Evolutionary conservation across 2,329 filamentous ascomycete genomes (phyloP), one percentile per base, ranked within the genome.

Genomic region (Purpureocillium lavendulum): DNA sequence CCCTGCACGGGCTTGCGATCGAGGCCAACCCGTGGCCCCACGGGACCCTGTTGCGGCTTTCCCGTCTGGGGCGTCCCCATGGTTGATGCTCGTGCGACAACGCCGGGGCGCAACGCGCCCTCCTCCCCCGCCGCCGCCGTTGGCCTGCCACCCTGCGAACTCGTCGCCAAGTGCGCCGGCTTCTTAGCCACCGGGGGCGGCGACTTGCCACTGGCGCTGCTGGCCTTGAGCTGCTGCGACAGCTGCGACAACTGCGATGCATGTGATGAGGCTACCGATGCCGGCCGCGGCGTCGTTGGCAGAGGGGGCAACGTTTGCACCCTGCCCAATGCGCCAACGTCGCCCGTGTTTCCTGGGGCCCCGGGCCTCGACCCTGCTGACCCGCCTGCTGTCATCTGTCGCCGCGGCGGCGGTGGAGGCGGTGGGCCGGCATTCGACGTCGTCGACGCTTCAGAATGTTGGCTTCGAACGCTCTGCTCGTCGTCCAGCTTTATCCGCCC

Each of bases 121-220:
- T 54, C 49, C 17, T 49, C 48, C n/a, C 48, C 39, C n/a, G 40
- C 35, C 17, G 38, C 6, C 21, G 21, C 5, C 21, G n/a, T n/a
- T n/a, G 21, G 44, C 34, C 8, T 36, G 42, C n/a, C 53, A 49
- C 35, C 50, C 55, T 18, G 49, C 42, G 14, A 55, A 31, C 49
- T 48, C 7, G 55, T 52, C 13, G 61, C 49, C 4, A 79, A 64
- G 46, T 78, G 73, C 3, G 72, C 66, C 2, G 80, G 80, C 50
- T 84, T 84, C 55, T 68, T 75, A 16, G 79, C 80, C 36, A 84
- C 66, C 1, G 72, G 73, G 5, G 74, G 77, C n/a, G 71, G 60
- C 9, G 60, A 53, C 45, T 70, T 72, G 12, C 55, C 49, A 18
- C 55, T 49, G 24, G 59, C 29, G 12, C 55, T 48, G 21, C 55